Evolutionary conservation across 192 early-diverging fungal genomes (phyloP), one percentile per base, ranked within the genome.

Genomic region (Coemansia sp.): DNA sequence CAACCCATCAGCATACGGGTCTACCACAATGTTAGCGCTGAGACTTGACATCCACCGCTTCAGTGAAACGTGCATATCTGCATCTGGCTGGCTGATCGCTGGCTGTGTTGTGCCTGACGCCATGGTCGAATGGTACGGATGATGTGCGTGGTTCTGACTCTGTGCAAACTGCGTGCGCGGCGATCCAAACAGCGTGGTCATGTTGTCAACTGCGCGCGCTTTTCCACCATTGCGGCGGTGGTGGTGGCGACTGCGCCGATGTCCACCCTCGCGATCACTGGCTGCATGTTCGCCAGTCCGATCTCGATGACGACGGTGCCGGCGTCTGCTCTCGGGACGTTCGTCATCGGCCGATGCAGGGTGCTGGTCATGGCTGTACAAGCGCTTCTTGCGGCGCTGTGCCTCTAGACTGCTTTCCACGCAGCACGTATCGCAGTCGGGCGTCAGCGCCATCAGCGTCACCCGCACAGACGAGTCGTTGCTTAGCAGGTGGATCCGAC

Each of bases 21-120:
- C 79, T 0, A 57, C 61, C 4, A 73, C 72, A 8, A 15, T 39
- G 32, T 41, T 58, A 49, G 61, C 69, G 1, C 67, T 27, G 41
- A 82, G 57, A 19, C 73, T 76, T 0, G 62, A 56, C 79, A 82
- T 82, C 79, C 79, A 82, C 55, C 60, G 62, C 35, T 64, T 66
- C 62, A 82, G 58, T 5, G 70, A 59, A 6, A 56, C 22, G 9
- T 49, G 22, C 15, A 7, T 35, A 11, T 60, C 65, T 1, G 6
- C 38, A 14, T 17, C 7, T 14, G 27, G 12, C 29, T 37, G n/a
- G 35, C 55, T 12, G 21, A 15, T n/a, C 41, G 15, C 41, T 12
- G 24, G 15, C n/a, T 11, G 25, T 10, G 52, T 59, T 48, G 11
- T 35, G 37, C 52, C 45, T 4, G 66, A 49, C 12, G 41, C 15